phyloP scores from a whole-genome alignment of 805 yeast species.

The Saccharomycopsis olivae region DNA sequence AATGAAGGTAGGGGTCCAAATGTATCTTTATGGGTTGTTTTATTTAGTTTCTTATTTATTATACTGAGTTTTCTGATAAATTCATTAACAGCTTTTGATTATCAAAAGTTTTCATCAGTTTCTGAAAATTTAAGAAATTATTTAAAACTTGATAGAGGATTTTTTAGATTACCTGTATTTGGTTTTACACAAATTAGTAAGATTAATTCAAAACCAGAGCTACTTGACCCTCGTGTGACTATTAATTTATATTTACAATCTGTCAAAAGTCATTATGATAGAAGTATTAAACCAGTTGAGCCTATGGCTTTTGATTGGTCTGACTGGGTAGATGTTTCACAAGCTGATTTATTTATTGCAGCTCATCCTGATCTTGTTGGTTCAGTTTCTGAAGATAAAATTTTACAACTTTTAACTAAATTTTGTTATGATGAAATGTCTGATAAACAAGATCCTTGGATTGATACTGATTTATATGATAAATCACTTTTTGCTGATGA shows the following conservation, averaged over 20 bases:
- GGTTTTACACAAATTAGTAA: conserved; percentile 5
- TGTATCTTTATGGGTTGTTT: too few species aligned
- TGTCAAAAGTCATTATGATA: conserved; percentile 3
- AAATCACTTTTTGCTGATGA: conserved; percentile 19
- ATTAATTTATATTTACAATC: conserved; percentile 8
- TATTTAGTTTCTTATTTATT: background rate
- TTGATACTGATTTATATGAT: conserved; percentile 19
- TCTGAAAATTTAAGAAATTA: conserved; percentile 12
- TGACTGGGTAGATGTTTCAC: conserved; percentile 24
- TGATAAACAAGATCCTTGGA: conserved; percentile 21
- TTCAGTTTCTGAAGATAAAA: conserved; percentile 5
- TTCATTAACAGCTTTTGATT: conserved; percentile 5
- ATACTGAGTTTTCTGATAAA: background rate
- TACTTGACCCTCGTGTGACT: conserved; percentile 13
- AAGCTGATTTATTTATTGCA: conserved; percentile 22
- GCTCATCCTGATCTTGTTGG: conserved; percentile 22
- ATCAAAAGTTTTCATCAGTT: conserved; percentile 5
- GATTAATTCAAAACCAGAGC: background rate
- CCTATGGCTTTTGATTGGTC: conserved; percentile 24
- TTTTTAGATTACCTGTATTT: conserved; percentile 17
- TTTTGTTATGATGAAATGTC: conserved; percentile 20
- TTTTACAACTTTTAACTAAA: conserved; percentile 6
- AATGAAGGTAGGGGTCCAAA: too few species aligned
- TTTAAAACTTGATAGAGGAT: conserved; percentile 11
- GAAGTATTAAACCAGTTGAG: background rate